Percentiles rank a stretch among this genome's conserved stretches.
phyloP scores from a whole-genome alignment of 2,329 filamentous ascomycete species.

The Pseudogymnoascus sp. region DNA sequence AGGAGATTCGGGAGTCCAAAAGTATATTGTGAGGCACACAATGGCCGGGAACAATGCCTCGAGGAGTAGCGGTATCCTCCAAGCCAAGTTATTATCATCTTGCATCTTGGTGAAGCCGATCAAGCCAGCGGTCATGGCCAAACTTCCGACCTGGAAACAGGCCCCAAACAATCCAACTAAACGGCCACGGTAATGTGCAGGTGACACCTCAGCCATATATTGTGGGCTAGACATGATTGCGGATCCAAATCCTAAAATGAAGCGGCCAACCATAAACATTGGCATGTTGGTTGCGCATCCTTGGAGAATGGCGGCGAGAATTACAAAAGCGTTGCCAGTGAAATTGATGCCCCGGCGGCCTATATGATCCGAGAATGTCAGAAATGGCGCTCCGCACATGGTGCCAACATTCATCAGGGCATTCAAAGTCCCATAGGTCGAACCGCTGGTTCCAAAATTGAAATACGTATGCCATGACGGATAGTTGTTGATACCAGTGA shows the following conservation, averaged over 20 bases:
- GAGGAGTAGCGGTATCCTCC: slow-evolving; percentile 30
- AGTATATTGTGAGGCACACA: slow-evolving; percentile 24
- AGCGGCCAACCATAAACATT: slow-evolving; percentile 23
- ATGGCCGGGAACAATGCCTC: slow-evolving; percentile 33
- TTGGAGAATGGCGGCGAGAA: slow-evolving; percentile 33
- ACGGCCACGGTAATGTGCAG: slow-evolving; percentile 29
- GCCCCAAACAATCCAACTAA: slow-evolving; percentile 42
- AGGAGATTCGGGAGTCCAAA: slow-evolving; percentile 15
- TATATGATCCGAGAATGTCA: slow-evolving; percentile 43
- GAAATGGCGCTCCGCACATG: slow-evolving; percentile 42
- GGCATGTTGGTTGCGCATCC: slow-evolving; percentile 18
- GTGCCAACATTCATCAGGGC: slow-evolving; percentile 41
- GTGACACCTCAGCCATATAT: slow-evolving; percentile 28
- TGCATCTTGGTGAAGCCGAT: slow-evolving; percentile 30
- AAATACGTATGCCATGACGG: slow-evolving; percentile 38
- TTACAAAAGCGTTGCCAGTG: slow-evolving; percentile 37
- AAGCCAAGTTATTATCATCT: slow-evolving; percentile 22
- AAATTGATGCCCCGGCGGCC: slow-evolving; percentile 44
- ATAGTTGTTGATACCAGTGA: slow-evolving; percentile 39
- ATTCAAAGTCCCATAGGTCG: slow-evolving; percentile 34
- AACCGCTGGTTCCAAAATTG: slow-evolving; percentile 34
- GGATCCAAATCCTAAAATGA: slow-evolving; percentile 23
- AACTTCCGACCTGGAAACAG: slow-evolving; percentile 38
- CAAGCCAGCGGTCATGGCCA: slow-evolving; percentile 33
- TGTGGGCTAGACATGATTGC: slow-evolving; percentile 21